A percentile compares a stretch with the other conserved stretches of the same genome.
These are phyloP conservation scores for Flueggea neowawraea DNA, from an alignment of 441 rosid species.

Conservation along the genomic window DNA sequence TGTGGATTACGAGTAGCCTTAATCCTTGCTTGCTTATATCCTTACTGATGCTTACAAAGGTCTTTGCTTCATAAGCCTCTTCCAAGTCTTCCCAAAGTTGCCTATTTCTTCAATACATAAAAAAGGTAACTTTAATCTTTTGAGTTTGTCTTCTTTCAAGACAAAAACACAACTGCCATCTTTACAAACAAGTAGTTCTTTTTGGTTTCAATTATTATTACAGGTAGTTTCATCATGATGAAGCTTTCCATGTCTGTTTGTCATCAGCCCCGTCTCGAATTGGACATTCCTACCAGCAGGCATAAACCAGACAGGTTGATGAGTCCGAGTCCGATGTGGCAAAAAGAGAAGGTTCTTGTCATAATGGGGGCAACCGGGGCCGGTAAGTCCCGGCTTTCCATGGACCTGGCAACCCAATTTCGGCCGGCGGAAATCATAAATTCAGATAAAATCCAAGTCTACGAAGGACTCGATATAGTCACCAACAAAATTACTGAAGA, in stretches of 20 bases:
- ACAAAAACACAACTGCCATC: too few species aligned
- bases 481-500: conserved; percentile 64
- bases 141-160: too few species aligned
- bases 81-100: too few species aligned
- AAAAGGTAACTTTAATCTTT: too few species aligned
- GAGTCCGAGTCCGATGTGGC: conserved; percentile 24
- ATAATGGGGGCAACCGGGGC: conserved; percentile 79
- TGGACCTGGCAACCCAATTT: conserved; percentile 55
- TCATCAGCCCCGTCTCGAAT: conserved; percentile 29
- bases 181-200: too few species aligned
- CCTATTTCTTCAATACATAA: too few species aligned
- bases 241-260: conserved; percentile 31
- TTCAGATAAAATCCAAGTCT: conserved; percentile 76
- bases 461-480: conserved; percentile 56
- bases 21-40: too few species aligned
- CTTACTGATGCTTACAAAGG: too few species aligned
- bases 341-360: conserved; percentile 50
- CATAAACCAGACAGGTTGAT: conserved; percentile 24
- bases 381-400: conserved; percentile 69
- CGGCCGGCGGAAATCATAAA: conserved; percentile 57
- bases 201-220: too few species aligned
- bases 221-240: conserved; percentile 10
- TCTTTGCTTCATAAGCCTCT: too few species aligned
- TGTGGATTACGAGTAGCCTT: too few species aligned
- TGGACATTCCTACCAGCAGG: conserved; percentile 27